Evolutionary conservation across 116 monocot genomes (phyloP).

Genomic region (Cymodocea nodosa): DNA sequence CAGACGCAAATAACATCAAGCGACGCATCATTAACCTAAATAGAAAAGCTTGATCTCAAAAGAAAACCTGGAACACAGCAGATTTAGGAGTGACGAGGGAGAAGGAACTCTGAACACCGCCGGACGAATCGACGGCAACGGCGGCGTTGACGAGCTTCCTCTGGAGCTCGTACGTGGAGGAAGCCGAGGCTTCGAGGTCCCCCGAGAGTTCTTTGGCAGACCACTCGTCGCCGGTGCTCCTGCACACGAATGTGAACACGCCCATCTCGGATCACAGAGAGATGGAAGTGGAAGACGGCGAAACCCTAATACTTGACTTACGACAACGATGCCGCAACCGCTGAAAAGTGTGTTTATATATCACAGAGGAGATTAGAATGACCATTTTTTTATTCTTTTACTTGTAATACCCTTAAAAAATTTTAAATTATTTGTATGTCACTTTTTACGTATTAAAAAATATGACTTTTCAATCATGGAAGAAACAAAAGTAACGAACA

Average conservation of each 20-base stretch:
- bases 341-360: too few relatives aligned
- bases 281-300: too few relatives aligned
- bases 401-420: too few relatives aligned
- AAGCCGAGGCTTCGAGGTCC: constrained; percentile 57
- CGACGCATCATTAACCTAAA: neutral
- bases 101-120: constrained; percentile 63
- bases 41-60: neutral
- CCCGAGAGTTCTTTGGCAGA: constrained; percentile 59
- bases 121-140: constrained; percentile 41
- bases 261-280: constrained; percentile 28
- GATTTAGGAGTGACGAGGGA: constrained; percentile 55
- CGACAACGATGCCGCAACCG: too few relatives aligned
- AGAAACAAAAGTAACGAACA: too few relatives aligned
- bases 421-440: too few relatives aligned
- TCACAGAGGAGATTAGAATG: too few relatives aligned
- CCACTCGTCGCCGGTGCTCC: constrained; percentile 50
- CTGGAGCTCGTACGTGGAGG: constrained; percentile 52
- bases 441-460: too few relatives aligned
- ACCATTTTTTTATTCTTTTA: too few relatives aligned
- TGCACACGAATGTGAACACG: constrained; percentile 80
- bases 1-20: too few relatives aligned
- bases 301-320: too few relatives aligned
- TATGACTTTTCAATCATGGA: too few relatives aligned
- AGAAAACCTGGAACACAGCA: constrained; percentile 69
- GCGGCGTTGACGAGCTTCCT: constrained; percentile 64